Percentiles rank a stretch among this genome's conserved stretches.
Conservation (phyloP, 2,329 filamentous ascomycete genomes). For the Apiospora koreana region DNA sequence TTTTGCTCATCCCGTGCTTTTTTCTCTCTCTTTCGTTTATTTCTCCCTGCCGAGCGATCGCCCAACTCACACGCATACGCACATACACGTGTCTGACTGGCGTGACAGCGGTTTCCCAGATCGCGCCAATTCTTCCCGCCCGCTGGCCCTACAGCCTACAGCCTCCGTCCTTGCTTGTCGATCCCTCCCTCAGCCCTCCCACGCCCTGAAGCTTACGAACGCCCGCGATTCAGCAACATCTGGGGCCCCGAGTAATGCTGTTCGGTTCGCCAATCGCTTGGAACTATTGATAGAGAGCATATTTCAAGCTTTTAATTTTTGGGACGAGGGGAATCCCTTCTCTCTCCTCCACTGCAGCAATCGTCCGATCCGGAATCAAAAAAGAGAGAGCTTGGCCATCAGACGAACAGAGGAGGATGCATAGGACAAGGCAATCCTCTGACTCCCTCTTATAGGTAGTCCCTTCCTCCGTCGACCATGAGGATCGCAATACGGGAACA, state of each 20-base stretch:
- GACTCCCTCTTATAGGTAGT: constrained; percentile 31
- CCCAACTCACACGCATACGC: background rate
- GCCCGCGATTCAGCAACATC: background rate
- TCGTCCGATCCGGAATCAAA: background rate
- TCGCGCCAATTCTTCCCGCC: constrained; percentile 6
- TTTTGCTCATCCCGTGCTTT: background rate
- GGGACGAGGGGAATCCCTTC: background rate
- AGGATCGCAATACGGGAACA: constrained; percentile 87
- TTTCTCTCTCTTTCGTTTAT: background rate
- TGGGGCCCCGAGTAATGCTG: background rate
- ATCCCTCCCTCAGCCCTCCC: background rate
- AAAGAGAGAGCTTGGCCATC: background rate
- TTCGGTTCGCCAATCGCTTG: background rate
- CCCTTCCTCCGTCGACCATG: constrained; percentile 54
- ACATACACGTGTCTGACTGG: background rate
- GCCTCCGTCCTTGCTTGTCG: constrained; percentile 6
- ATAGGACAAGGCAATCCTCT: constrained; percentile 24
- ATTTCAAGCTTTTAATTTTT: too few species aligned
- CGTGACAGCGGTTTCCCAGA: constrained; percentile 6
- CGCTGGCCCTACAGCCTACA: background rate
- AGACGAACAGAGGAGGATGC: constrained; percentile 29
- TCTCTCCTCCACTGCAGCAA: background rate
- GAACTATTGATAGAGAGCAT: background rate
- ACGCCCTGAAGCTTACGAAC: background rate
- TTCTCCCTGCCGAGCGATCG: background rate